phyloP scores from a whole-genome alignment of 768 basidiomycete genomes.

The Candolleomyces efflorescens region DNA sequence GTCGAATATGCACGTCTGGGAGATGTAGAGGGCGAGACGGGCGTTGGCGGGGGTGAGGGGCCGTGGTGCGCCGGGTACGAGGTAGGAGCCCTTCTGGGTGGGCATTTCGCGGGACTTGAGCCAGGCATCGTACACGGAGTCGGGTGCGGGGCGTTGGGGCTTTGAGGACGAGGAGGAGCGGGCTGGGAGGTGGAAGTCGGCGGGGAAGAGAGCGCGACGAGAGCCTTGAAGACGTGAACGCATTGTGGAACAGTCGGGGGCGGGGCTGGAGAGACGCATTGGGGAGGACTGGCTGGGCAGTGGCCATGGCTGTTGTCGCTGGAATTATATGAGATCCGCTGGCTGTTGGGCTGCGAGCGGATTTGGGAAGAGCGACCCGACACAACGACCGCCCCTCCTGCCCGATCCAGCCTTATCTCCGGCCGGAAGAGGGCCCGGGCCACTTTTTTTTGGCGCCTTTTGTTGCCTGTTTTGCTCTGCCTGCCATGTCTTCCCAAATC shows the following conservation, averaged over 20 bases:
- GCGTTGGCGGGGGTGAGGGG: slow-evolving; percentile 55
- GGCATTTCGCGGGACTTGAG: slow-evolving; percentile 51
- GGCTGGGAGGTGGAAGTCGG: slow-evolving; percentile 29
- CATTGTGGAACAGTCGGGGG: slow-evolving; percentile 34
- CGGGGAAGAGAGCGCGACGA: slow-evolving; percentile 33
- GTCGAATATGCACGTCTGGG: slow-evolving; percentile 49
- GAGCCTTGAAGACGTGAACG: slow-evolving; percentile 32
- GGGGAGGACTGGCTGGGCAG: not conserved
- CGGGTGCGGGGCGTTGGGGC: slow-evolving; percentile 15
- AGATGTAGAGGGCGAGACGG: slow-evolving; percentile 51
- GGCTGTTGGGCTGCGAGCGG: slow-evolving; percentile 21
- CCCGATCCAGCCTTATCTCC: not conserved
- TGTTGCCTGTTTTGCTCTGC: not conserved
- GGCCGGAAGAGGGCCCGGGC: not conserved
- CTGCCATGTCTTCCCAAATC: slow-evolving; percentile 20
- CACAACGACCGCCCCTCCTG: slow-evolving; percentile 6
- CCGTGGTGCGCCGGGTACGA: slow-evolving; percentile 68
- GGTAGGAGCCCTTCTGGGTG: slow-evolving; percentile 37
- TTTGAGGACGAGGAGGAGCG: slow-evolving; percentile 21
- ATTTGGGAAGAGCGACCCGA: slow-evolving; percentile 44
- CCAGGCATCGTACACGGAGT: slow-evolving; percentile 51
- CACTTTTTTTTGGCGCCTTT: not conserved
- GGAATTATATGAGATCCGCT: slow-evolving; percentile 36
- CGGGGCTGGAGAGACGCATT: slow-evolving; percentile 21
- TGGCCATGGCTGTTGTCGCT: slow-evolving; percentile 18